Conservation (phyloP, 768 basidiomycete genomes). For the Agaricus subrufescens region DNA sequence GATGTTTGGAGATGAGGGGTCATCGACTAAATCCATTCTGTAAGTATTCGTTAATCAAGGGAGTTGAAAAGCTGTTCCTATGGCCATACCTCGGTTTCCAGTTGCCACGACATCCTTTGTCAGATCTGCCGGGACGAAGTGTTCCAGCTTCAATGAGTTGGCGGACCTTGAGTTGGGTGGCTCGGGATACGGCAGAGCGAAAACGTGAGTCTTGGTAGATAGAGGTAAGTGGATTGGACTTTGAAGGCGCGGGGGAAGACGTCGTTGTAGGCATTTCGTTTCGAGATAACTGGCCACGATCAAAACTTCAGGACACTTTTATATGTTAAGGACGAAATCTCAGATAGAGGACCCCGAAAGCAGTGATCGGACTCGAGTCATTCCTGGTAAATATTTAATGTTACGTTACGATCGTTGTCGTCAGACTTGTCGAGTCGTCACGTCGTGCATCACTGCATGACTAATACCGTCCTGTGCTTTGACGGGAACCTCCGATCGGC, state of each 20-base stretch:
- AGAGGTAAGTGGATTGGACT: conserved; percentile 1
- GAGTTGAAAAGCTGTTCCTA: neutral
- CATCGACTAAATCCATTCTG: conserved; percentile 41
- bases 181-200: conserved; percentile 18
- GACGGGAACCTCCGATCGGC: no score
- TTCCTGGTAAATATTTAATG: no score
- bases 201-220: conserved; percentile 3
- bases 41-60: conserved; percentile 4
- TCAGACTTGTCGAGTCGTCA: no score
- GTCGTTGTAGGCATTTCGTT: conserved; percentile 8
- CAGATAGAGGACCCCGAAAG: no score
- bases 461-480: no score
- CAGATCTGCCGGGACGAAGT: conserved; percentile 15
- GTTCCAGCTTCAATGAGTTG: conserved; percentile 22
- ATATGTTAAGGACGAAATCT: no score
- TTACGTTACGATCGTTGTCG: no score
- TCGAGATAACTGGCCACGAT: neutral
- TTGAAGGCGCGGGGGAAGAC: conserved; percentile 1
- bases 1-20: conserved; percentile 26
- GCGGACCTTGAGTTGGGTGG: conserved; percentile 18
- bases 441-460: no score
- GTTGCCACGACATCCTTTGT: conserved; percentile 10
- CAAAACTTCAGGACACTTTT: no score
- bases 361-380: no score
- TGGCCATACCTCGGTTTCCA: conserved; percentile 21